Percentiles rank a stretch among this genome's conserved stretches.
phyloP scores from a whole-genome alignment of 768 basidiomycete genomes.

The Pulveroboletus sp. region DNA sequence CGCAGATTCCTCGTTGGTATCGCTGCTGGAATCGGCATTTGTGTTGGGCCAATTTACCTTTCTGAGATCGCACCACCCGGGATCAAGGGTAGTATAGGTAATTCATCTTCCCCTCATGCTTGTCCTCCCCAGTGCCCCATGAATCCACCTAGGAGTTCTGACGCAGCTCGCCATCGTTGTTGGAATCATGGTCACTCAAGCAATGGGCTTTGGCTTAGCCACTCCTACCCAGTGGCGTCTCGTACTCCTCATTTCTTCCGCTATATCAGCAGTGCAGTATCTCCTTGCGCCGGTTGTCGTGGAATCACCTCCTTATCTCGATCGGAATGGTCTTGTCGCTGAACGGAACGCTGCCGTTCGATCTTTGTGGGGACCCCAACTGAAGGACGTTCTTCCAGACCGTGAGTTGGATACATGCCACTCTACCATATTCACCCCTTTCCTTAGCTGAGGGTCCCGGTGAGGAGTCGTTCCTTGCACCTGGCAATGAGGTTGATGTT shows the following conservation, averaged over 20 bases:
- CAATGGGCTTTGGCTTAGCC: constrained; percentile 65
- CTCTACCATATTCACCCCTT: constrained; percentile 2
- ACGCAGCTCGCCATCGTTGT: constrained; percentile 81
- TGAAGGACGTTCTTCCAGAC: constrained; percentile 25
- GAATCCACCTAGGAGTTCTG: constrained; percentile 52
- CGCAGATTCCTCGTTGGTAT: constrained; percentile 61
- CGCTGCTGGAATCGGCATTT: constrained; percentile 67
- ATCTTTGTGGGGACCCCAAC: constrained; percentile 50
- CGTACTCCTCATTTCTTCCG: constrained; percentile 60
- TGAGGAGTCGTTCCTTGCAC: constrained; percentile 25
- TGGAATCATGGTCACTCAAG: constrained; percentile 84
- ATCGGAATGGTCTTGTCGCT: constrained; percentile 42
- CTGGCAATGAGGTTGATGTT: constrained; percentile 12
- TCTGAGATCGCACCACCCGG: constrained; percentile 76
- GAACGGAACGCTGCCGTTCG: constrained; percentile 42
- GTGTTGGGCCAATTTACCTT: constrained; percentile 82
- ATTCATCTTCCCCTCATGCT: constrained; percentile 28
- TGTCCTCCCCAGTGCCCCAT: neutral
- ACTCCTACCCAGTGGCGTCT: constrained; percentile 65
- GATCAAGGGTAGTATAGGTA: constrained; percentile 72
- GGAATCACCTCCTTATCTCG: constrained; percentile 72
- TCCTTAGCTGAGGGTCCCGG: constrained; percentile 22
- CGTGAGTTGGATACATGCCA: constrained; percentile 14
- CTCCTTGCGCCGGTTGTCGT: constrained; percentile 48
- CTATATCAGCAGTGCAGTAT: constrained; percentile 53